These are phyloP conservation scores for Aschersonia sp. DNA, from an alignment of 2,329 filamentous ascomycete genomes.

Conservation along the genomic window DNA sequence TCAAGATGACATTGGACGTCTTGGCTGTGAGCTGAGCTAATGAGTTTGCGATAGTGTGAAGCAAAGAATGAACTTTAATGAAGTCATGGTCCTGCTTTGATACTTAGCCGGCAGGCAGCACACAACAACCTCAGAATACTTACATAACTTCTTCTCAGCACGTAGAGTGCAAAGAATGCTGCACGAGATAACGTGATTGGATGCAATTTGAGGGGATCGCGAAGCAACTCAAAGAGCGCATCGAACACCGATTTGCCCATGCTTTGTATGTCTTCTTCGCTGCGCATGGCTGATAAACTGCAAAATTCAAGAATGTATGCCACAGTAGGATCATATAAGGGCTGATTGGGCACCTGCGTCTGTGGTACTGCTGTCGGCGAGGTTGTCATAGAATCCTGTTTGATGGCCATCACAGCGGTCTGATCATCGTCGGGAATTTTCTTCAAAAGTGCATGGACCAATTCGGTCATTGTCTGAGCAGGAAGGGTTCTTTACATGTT, in stretches of 20 bases:
- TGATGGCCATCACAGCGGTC: conserved; percentile 73
- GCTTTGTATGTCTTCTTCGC: conserved; percentile 54
- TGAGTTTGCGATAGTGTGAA: conserved; percentile 84
- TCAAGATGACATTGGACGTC: conserved; percentile 60
- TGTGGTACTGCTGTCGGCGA: conserved; percentile 42
- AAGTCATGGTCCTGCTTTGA: conserved; percentile 64
- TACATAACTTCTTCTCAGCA: conserved; percentile 77
- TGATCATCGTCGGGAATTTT: conserved; percentile 75
- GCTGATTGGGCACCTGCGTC: conserved; percentile 18
- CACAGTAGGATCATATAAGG: conserved; percentile 70
- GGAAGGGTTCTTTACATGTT: conserved; percentile 20
- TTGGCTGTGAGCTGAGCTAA: conserved; percentile 63
- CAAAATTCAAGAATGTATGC: conserved; percentile 88
- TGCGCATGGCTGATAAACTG: conserved; percentile 65
- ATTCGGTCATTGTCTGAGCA: conserved; percentile 12
- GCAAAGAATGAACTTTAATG: conserved; percentile 77
- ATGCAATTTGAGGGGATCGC: conserved; percentile 68
- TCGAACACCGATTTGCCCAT: conserved; percentile 72
- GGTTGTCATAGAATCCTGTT: conserved; percentile 59
- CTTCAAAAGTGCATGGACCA: conserved; percentile 58
- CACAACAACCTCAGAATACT: conserved; percentile 17
- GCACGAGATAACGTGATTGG: conserved; percentile 71
- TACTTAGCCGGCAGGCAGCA: conserved; percentile 8
- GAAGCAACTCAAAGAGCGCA: conserved; percentile 65
- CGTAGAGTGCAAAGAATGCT: conserved; percentile 71